phyloP scores from a whole-genome alignment of 2,329 filamentous ascomycete genomes.

The Exophiala spinifera region DNA sequence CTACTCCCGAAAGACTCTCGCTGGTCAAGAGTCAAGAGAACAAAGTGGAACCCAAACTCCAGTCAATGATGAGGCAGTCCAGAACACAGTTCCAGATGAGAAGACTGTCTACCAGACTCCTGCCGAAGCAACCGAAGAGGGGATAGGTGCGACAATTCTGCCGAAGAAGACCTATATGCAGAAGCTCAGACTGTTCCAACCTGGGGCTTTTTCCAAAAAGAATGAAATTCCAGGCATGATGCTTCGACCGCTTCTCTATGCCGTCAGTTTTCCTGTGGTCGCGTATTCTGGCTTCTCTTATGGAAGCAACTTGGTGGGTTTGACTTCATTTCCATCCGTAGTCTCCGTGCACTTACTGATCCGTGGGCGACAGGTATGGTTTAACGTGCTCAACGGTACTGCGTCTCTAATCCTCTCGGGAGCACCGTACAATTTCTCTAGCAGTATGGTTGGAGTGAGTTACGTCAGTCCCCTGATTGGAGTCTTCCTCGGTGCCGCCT shows the following conservation, averaged over 20 bases:
- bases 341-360: background rate
- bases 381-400: conserved; percentile 45
- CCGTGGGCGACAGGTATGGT: conserved; percentile 32
- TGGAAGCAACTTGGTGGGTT: conserved; percentile 35
- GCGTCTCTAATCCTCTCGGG: conserved; percentile 38
- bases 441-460: conserved; percentile 39
- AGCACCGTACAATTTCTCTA: conserved; percentile 38
- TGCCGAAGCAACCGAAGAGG: background rate
- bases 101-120: background rate
- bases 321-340: conserved; percentile 30
- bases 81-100: background rate
- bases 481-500: conserved; percentile 13
- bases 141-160: background rate
- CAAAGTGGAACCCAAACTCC: background rate
- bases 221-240: conserved; percentile 4
- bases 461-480: conserved; percentile 34
- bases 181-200: conserved; percentile 18
- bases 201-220: conserved; percentile 6
- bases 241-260: conserved; percentile 5
- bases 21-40: background rate
- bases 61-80: background rate
- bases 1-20: conserved; percentile 31
- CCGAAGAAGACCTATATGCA: conserved; percentile 14
- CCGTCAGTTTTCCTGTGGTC: conserved; percentile 36
- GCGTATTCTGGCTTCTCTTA: conserved; percentile 41